A percentile compares a stretch with the other conserved stretches of the same genome.
phyloP scores from a whole-genome alignment of 164 flowering plant genomes.

The Annona cherimola region DNA sequence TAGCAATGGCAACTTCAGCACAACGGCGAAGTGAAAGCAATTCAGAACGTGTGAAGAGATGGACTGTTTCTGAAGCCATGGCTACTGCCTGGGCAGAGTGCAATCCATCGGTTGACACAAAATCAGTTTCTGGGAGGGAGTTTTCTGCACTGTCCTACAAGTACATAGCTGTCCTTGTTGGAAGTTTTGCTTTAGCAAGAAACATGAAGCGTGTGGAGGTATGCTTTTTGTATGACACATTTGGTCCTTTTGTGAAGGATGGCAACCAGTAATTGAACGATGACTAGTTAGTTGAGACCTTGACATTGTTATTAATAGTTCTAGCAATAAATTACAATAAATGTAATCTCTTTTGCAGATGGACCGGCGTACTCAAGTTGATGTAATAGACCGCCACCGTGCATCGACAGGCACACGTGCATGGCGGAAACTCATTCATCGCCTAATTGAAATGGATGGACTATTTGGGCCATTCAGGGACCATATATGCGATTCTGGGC shows the following conservation, averaged over 20 bases:
- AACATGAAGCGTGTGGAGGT: conserved; percentile 96
- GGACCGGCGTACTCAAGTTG: conserved; percentile 85
- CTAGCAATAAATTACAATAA: neutral
- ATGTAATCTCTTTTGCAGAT: conserved; percentile 36
- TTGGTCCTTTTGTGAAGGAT: neutral
- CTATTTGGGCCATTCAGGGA: conserved; percentile 75
- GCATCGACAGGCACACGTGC: conserved; percentile 56
- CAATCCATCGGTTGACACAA: conserved; percentile 79
- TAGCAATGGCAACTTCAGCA: conserved; percentile 98
- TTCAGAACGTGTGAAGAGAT: conserved; percentile 76
- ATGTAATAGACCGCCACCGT: conserved; percentile 50
- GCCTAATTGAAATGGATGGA: conserved; percentile 67
- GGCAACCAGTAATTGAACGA: neutral
- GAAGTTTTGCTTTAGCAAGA: conserved; percentile 97
- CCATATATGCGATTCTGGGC: conserved; percentile 41
- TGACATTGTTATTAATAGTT: neutral
- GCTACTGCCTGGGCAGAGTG: conserved; percentile 98
- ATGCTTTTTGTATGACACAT: neutral
- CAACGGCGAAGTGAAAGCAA: conserved; percentile 80
- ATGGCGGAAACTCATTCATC: conserved; percentile 91
- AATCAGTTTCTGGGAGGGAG: conserved; percentile 93
- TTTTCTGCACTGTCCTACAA: conserved; percentile 79
- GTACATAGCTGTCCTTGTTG: conserved; percentile 89
- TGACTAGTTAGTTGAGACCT: conserved; percentile 1
- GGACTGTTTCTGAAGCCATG: conserved; percentile 97